Evolutionary conservation across 371 early-diverging fungal genomes (phyloP), one percentile per base, ranked within the genome.

Genomic region (Choanephora cucurbitarum): DNA sequence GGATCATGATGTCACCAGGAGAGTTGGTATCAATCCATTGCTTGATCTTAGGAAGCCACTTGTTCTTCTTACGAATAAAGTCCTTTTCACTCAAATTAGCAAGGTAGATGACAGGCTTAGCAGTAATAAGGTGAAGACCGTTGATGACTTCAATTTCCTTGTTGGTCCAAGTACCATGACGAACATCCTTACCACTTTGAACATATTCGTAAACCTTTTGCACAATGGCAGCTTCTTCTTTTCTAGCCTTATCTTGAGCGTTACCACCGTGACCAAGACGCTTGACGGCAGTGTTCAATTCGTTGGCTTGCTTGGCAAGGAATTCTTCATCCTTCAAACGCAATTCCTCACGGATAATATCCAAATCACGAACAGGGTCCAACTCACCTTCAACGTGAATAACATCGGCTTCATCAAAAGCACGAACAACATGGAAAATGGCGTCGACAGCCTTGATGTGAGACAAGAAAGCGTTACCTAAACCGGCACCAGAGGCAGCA

Each of bases 381-480:
- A 99, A 79, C 41, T 88, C 89, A 59, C 95, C 96, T 64, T 99
- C 99, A 32, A 98, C 97, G 77, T 99, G 99, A 49, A 88, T 87
- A 18, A 98, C 86, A 46, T 93, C 94, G n/a, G 87, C 70, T 67
- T 94, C 95, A 48, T 86, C 85, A 66, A 86, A 87, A 49, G 92
- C 92, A 72, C 99, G 87, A n/a, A 94, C 91, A 43, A 99, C 90
- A 64, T 99, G 99, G 83, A 91, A 99, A 46, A 99, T 93, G 6
- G 97, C 99, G 79, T 99, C 99, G 1, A 97, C 97, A 19, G 95
- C 91, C 62, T 92, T 86, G 51, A 99, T 94, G 75, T 99, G 91
- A 46, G 95, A 92, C 78, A 99, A 73, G 84, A 99, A 99, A 42
- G 91, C 91, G 65, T 99, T 99, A 44, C 99, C 99, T 52, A 97